Percentiles rank a stretch among this genome's conserved stretches.
These are phyloP conservation scores for Dictyostelium intermedium DNA, from an alignment of 78 protist genomes.

Conservation along the genomic window DNA sequence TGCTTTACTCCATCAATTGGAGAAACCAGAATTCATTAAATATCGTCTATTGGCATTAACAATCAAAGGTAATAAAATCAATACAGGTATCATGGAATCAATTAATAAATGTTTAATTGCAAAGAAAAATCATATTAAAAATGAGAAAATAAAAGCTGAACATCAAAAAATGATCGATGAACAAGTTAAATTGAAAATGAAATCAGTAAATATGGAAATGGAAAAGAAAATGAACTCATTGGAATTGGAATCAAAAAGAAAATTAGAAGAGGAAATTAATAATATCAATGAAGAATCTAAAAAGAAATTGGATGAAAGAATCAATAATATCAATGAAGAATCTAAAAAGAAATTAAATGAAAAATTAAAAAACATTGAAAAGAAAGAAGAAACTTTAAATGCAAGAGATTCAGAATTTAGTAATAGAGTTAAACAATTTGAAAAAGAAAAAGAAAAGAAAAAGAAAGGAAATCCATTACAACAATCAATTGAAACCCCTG, in stretches of 20 bases:
- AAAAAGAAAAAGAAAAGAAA: constrained; percentile 12
- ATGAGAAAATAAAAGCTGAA: constrained; percentile 1
- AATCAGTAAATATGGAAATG: constrained; percentile 5
- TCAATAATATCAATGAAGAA: constrained; percentile 17
- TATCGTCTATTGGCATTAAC: constrained; percentile 12
- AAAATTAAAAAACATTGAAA: constrained; percentile 21
- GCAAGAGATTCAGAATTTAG: not conserved
- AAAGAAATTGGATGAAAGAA: constrained; percentile 25
- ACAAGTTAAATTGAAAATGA: constrained; percentile 33
- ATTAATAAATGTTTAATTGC: not conserved
- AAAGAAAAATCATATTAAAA: constrained; percentile 10
- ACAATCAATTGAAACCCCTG: not conserved
- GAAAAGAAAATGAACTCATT: constrained; percentile 35
- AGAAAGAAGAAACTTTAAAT: constrained; percentile 31
- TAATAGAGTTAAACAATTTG: constrained; percentile 36
- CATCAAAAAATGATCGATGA: constrained; percentile 35
- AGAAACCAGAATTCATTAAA: not conserved
- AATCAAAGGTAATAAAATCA: constrained; percentile 52
- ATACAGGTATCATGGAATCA: not conserved
- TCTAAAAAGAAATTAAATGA: constrained; percentile 19
- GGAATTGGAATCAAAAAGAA: constrained; percentile 3
- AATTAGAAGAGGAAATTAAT: constrained; percentile 19
- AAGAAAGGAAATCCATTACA: not conserved
- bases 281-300: constrained; percentile 10
- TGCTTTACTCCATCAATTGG: not conserved